Percentiles rank a stretch among this genome's conserved stretches.
Conservation (phyloP, 306 rosid genomes). For the Gastrolobium bilobum region DNA sequence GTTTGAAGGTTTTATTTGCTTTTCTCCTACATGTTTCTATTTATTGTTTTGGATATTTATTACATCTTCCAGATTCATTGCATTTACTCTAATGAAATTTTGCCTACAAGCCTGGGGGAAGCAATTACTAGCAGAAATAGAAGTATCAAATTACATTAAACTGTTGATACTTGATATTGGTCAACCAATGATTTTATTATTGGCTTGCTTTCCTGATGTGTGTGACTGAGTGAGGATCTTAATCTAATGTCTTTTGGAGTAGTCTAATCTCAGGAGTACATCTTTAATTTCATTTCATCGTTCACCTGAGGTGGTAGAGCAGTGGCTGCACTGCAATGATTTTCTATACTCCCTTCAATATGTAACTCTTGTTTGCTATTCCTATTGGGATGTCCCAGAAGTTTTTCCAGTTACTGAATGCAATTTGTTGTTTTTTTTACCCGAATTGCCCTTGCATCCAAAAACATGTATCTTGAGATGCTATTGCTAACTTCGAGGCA, state of each 20-base stretch:
- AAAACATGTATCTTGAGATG: slow-evolving; percentile 15
- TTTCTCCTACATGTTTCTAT: slow-evolving; percentile 12
- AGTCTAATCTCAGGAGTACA: background rate
- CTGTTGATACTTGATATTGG: slow-evolving; percentile 6
- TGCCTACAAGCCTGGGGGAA: slow-evolving; percentile 7
- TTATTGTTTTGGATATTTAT: background rate
- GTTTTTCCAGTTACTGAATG: slow-evolving; percentile 20
- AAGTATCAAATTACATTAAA: background rate
- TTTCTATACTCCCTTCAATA: background rate
- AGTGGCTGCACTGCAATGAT: background rate
- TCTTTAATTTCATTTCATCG: slow-evolving; percentile 7
- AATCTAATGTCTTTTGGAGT: background rate
- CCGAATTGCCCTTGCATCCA: background rate
- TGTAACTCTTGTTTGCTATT: slow-evolving; percentile 3
- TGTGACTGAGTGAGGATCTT: slow-evolving; percentile 16
- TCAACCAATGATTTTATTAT: background rate
- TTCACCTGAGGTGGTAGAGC: slow-evolving; percentile 12
- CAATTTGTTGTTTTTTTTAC: slow-evolving; percentile 29
- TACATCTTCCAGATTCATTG: background rate
- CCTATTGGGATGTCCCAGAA: background rate
- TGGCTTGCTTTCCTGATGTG: slow-evolving; percentile 17
- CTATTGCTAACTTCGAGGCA: background rate
- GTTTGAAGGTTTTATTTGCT: slow-evolving; percentile 64
- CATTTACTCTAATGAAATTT: slow-evolving; percentile 24
- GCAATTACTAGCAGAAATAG: background rate